Conservation (phyloP, 257 asterid species). For the Asclepias syriaca region DNA sequence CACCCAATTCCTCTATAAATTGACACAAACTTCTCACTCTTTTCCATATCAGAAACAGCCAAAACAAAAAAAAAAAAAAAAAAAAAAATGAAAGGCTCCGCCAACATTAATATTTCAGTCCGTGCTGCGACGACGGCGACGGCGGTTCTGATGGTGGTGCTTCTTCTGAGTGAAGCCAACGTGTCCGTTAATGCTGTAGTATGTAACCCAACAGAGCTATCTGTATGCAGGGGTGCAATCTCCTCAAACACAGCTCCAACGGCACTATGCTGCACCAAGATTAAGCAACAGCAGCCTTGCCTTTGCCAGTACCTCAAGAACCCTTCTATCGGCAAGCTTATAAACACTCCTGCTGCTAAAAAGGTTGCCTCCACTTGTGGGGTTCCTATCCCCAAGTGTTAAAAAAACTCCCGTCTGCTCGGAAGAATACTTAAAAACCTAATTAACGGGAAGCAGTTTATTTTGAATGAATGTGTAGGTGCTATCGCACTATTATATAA, state of each 20-base stretch:
- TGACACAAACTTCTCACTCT: too few species aligned
- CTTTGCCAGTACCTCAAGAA: conserved; percentile 31
- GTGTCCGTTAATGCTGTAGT: conserved; percentile 18
- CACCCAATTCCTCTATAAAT: too few species aligned
- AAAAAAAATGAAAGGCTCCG: too few species aligned
- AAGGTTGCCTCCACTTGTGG: conserved; percentile 26
- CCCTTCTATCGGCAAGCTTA: conserved; percentile 16
- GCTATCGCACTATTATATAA: too few species aligned
- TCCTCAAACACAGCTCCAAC: conserved; percentile 14
- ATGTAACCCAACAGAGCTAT: conserved; percentile 25
- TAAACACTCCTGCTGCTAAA: conserved; percentile 21
- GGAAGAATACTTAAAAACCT: too few species aligned
- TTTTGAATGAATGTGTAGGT: too few species aligned
- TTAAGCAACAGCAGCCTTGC: conserved; percentile 29
- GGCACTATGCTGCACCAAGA: conserved; percentile 21
- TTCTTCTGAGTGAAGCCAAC: conserved; percentile 24
- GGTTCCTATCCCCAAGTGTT: conserved; percentile 31
- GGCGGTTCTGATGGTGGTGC: conserved; percentile 21
- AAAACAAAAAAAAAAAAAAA: too few species aligned
- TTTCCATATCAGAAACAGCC: too few species aligned
- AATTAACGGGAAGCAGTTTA: too few species aligned
- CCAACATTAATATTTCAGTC: not conserved
- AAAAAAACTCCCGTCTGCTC: not conserved
- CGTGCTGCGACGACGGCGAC: conserved; percentile 18
- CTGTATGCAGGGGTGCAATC: conserved; percentile 22